Evolutionary conservation across 2,329 filamentous ascomycete genomes (phyloP).

Genomic region (Trichoderma sp.): DNA sequence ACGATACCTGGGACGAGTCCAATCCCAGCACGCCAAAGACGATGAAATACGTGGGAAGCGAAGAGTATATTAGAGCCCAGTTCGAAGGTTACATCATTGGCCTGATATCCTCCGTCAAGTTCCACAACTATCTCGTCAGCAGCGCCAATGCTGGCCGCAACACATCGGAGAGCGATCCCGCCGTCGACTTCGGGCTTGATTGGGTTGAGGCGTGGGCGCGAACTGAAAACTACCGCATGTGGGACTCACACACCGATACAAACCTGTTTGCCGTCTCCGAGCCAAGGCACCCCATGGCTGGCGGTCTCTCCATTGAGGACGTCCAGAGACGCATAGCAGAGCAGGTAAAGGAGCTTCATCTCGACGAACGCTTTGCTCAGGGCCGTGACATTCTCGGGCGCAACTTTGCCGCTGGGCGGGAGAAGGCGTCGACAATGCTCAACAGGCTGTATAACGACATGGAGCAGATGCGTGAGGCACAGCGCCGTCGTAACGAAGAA

Average conservation of each 20-base stretch:
- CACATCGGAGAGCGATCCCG: constrained; percentile 78
- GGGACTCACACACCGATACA: constrained; percentile 74
- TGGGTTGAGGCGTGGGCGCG: constrained; percentile 85
- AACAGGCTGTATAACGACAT: constrained; percentile 89
- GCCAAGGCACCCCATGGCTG: constrained; percentile 88
- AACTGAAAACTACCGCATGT: constrained; percentile 90
- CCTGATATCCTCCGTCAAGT: constrained; percentile 84
- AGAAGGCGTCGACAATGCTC: constrained; percentile 83
- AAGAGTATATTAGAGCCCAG: constrained; percentile 94
- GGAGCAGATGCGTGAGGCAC: constrained; percentile 57
- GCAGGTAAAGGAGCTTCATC: constrained; percentile 88
- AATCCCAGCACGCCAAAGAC: constrained; percentile 90
- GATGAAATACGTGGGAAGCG: constrained; percentile 90
- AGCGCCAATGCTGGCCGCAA: constrained; percentile 61
- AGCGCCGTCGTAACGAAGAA: constrained; percentile 44
- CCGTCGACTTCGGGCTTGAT: constrained; percentile 76
- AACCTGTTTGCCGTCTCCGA: constrained; percentile 94
- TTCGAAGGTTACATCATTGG: constrained; percentile 96
- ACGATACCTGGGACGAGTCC: constrained; percentile 93
- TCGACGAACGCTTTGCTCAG: constrained; percentile 84
- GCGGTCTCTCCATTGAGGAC: constrained; percentile 89
- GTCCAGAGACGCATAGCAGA: constrained; percentile 85
- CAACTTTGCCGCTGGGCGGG: constrained; percentile 81
- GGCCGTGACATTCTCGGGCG: constrained; percentile 84
- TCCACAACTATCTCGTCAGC: constrained; percentile 69